Percentiles rank a stretch among this genome's conserved stretches.
Conservation (phyloP, 176 grass and related monocot genomes). For the Zea luxurians region DNA sequence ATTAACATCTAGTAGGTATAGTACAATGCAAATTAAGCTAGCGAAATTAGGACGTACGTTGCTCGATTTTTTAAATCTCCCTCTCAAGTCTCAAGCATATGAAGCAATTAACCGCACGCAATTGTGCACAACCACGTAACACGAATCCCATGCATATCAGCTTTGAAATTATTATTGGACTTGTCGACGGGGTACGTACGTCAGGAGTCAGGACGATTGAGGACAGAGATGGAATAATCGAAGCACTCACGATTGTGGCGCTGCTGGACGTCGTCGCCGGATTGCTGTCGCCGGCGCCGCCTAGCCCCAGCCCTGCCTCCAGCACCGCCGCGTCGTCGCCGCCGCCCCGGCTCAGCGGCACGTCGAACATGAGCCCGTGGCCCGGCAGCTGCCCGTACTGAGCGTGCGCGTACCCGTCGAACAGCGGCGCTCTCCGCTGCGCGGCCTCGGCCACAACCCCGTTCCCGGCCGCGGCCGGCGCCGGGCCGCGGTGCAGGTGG, state of each 20-base stretch:
- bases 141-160: neutral
- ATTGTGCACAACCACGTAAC: neutral
- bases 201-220: neutral
- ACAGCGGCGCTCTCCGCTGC: slow-evolving; percentile 42
- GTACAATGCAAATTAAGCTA: neutral
- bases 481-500: slow-evolving; percentile 46
- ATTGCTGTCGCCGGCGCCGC: slow-evolving; percentile 16
- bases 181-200: neutral
- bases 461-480: slow-evolving; percentile 42
- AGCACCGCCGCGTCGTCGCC: slow-evolving; percentile 32
- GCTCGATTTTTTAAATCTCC: neutral
- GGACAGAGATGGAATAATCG: slow-evolving; percentile 15
- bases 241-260: slow-evolving; percentile 59
- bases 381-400: slow-evolving; percentile 42
- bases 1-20: neutral
- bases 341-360: slow-evolving; percentile 43
- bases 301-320: slow-evolving; percentile 42
- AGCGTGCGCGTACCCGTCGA: slow-evolving; percentile 50
- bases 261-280: slow-evolving; percentile 33
- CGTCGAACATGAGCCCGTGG: slow-evolving; percentile 49
- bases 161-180: too few relatives aligned
- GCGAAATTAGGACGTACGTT: neutral
- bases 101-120: neutral
- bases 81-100: neutral
- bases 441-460: neutral